A percentile compares a stretch with the other conserved stretches of the same genome.
phyloP scores from a whole-genome alignment of 2,329 filamentous ascomycete genomes.

The Sphaerulina musiva region DNA sequence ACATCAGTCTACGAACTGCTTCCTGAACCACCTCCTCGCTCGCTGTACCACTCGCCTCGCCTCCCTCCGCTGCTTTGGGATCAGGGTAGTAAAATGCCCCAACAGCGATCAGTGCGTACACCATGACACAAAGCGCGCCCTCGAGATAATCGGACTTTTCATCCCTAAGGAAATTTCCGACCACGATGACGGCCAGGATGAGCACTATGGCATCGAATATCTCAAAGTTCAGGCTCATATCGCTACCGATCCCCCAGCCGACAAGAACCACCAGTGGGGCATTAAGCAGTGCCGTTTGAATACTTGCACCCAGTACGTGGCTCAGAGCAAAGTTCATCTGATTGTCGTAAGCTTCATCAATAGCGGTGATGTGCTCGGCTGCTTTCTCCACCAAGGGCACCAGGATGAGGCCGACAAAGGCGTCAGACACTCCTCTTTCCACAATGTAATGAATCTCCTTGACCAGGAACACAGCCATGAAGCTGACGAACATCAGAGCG shows the following conservation, averaged over 20 bases:
- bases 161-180: conserved; percentile 72
- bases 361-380: conserved; percentile 74
- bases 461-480: conserved; percentile 72
- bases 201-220: conserved; percentile 78
- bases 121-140: conserved; percentile 69
- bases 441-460: conserved; percentile 62
- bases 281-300: conserved; percentile 86
- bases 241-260: conserved; percentile 66
- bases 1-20: conserved; percentile 9
- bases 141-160: conserved; percentile 88
- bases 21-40: conserved; percentile 1
- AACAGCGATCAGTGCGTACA: conserved; percentile 58
- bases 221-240: conserved; percentile 78
- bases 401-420: conserved; percentile 65
- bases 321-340: conserved; percentile 72
- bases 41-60: neutral
- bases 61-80: neutral
- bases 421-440: conserved; percentile 47
- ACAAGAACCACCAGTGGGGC: conserved; percentile 76
- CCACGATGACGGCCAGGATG: conserved; percentile 66
- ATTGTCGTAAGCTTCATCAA: conserved; percentile 78
- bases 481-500: conserved; percentile 61
- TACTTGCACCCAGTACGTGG: conserved; percentile 77
- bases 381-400: conserved; percentile 79
- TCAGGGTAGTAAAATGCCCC: conserved; percentile 55